These are phyloP conservation scores for Tympanopsis confertula DNA, from an alignment of 2,329 filamentous ascomycete species.

Conservation along the genomic window DNA sequence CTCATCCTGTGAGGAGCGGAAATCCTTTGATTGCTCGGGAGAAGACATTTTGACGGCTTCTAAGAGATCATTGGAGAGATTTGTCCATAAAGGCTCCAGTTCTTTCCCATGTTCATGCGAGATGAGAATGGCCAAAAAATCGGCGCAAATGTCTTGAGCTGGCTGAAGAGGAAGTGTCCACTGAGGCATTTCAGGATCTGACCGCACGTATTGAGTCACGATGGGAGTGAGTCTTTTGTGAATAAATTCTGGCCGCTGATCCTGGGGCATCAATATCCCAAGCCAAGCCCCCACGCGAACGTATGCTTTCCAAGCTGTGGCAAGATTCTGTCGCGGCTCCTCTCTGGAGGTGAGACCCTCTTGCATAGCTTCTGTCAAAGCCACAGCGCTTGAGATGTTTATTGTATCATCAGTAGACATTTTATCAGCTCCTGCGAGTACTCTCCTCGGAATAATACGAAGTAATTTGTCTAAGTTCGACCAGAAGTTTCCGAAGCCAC, in stretches of 20 bases:
- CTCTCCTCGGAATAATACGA: slow-evolving; percentile 30
- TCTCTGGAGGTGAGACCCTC: slow-evolving; percentile 41
- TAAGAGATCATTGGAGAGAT: slow-evolving; percentile 30
- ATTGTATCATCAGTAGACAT: not conserved
- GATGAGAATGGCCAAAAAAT: not conserved
- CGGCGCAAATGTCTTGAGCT: not conserved
- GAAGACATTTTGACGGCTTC: slow-evolving; percentile 43
- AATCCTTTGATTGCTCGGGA: slow-evolving; percentile 54
- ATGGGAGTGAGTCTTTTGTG: not conserved
- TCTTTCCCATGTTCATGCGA: slow-evolving; percentile 10
- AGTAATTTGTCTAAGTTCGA: slow-evolving; percentile 31
- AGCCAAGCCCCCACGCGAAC: slow-evolving; percentile 32
- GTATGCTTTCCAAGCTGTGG: slow-evolving; percentile 40
- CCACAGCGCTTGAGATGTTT: slow-evolving; percentile 23
- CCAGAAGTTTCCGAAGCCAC: slow-evolving; percentile 42
- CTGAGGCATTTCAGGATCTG: not conserved
- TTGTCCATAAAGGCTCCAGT: slow-evolving; percentile 32
- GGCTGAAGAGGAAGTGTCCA: not conserved
- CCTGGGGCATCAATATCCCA: slow-evolving; percentile 16
- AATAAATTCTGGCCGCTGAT: slow-evolving; percentile 16
- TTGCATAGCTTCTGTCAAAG: slow-evolving; percentile 37
- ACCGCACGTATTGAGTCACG: not conserved
- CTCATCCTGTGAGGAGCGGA: slow-evolving; percentile 39
- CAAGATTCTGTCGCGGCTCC: slow-evolving; percentile 39
- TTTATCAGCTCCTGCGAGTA: slow-evolving; percentile 20